These are phyloP conservation scores for Hypoxylon rickii DNA, from an alignment of 495 filamentous ascomycete species.

Conservation along the genomic window DNA sequence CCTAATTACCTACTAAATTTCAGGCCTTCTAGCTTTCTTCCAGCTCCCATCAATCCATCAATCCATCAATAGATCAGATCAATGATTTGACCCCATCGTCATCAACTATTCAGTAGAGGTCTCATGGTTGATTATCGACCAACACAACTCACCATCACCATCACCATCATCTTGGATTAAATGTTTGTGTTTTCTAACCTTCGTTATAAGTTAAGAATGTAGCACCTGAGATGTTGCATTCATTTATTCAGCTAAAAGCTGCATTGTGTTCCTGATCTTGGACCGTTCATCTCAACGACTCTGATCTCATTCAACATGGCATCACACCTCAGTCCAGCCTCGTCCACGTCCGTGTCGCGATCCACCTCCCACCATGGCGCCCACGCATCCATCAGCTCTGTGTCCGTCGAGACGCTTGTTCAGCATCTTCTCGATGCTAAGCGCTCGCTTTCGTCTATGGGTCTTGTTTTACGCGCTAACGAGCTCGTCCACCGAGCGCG, in stretches of 20 bases:
- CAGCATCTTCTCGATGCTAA: conserved; percentile 86
- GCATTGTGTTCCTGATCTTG: neutral
- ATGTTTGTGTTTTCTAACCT: too few species aligned
- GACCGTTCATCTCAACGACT: neutral
- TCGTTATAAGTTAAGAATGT: conserved; percentile 30
- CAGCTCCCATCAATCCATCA: too few species aligned
- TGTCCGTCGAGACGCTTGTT: conserved; percentile 74
- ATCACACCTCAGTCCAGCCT: conserved; percentile 25
- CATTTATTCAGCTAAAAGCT: conserved; percentile 18
- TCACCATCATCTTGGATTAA: too few species aligned
- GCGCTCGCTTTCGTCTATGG: conserved; percentile 84
- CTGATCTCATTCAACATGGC: conserved; percentile 30
- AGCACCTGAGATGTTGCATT: conserved; percentile 15
- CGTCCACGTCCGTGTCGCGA: conserved; percentile 31
- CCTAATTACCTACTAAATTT: too few species aligned
- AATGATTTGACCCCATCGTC: too few species aligned
- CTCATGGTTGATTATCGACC: too few species aligned
- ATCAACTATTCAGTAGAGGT: too few species aligned
- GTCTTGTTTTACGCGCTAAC: conserved; percentile 83
- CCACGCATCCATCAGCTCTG: conserved; percentile 25
- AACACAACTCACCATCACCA: too few species aligned
- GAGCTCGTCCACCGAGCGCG: conserved; percentile 81
- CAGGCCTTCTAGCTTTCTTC: too few species aligned
- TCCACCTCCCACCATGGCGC: conserved; percentile 27
- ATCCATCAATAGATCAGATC: too few species aligned